Base-by-base conservation (phyloP, 352 stramenopile genomes). In the Phytophthora vignae region DNA sequence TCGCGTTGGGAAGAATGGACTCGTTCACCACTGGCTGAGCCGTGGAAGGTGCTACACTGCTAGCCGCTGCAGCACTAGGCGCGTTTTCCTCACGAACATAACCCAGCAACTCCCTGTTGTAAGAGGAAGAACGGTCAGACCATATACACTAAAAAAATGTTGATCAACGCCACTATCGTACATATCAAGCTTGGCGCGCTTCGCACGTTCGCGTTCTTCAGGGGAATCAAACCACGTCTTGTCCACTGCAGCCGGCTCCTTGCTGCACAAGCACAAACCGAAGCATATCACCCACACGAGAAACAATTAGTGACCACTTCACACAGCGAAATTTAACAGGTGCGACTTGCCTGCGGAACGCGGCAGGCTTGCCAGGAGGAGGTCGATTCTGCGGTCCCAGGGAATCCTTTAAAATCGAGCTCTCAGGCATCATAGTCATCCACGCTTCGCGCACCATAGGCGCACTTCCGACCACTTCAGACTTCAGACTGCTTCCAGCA, bases 391-490 rank as follows among this genome's bases (percentile, higher is more conserved):
- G 73, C 17, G 69, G 69, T 7, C 85, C 89, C n/a, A 96, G 79
- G 0, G 85, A 90, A 55, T 93, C 87, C 27, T 93, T 79, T 17
- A 95, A 71, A 38, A 90, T 89, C 21, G 84, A 89, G 73, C 81
- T 89, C 53, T 92, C 79, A 12, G 88, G 87, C 85, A 95, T 93
- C 64, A 92, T 84, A 1, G 85, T 94, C 90, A 96, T 96, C 90
- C 90, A 96, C 29, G 88, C 84, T 73, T 95, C 79, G 31, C 88
- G 85, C 15, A 58, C 55, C 48, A 89, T 31, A 10, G 74, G 58
- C 0, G 67, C 52, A 21, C 60, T 73, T 3, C 55, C 55, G 15
- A 64, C 10, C 1, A 65, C 81, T 22, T 75, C 42, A 29, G 19
- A 19, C 27, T 59, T 61, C 19, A 57, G 55, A 15, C 12, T 55